Conservation (phyloP, 2,329 filamentous ascomycete genomes). For the Fusarium burgessii region DNA sequence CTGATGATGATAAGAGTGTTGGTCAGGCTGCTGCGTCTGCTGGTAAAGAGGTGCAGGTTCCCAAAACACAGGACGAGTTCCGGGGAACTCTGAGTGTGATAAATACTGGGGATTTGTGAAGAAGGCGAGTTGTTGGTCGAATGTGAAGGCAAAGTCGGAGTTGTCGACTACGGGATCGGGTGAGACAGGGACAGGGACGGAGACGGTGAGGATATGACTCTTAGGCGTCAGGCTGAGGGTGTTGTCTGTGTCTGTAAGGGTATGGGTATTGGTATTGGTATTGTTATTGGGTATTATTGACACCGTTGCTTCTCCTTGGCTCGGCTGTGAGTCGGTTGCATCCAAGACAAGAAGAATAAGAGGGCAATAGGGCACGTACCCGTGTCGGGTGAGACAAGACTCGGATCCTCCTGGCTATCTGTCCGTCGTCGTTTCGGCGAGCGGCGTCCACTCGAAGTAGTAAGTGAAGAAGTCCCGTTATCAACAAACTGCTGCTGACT, state of each 20-base stretch:
- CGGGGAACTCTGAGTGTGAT: constrained; percentile 45
- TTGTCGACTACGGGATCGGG: constrained; percentile 48
- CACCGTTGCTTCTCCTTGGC: constrained; percentile 43
- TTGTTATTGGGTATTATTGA: constrained; percentile 46
- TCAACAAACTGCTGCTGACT: constrained; percentile 22
- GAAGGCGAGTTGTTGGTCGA: constrained; percentile 51
- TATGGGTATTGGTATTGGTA: neutral
- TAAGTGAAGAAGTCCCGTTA: constrained; percentile 9
- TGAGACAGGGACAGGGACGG: constrained; percentile 42
- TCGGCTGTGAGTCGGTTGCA: constrained; percentile 43
- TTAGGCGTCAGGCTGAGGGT: constrained; percentile 37
- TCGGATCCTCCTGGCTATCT: constrained; percentile 47
- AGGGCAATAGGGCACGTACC: constrained; percentile 49
- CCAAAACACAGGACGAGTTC: constrained; percentile 34
- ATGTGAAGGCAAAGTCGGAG: constrained; percentile 52
- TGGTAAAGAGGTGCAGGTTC: constrained; percentile 38
- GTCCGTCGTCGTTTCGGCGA: constrained; percentile 56
- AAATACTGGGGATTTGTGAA: constrained; percentile 47
- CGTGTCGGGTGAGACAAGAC: constrained; percentile 51
- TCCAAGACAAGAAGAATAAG: constrained; percentile 16
- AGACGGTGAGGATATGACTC: constrained; percentile 45
- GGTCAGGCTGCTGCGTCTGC: neutral
- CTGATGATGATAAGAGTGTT: constrained; percentile 25
- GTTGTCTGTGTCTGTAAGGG: neutral
- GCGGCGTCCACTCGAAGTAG: constrained; percentile 41